Evolutionary conservation across 2,329 filamentous ascomycete species (phyloP), one percentile per base, ranked within the genome.

Genomic region (Microcyclospora pomicola): DNA sequence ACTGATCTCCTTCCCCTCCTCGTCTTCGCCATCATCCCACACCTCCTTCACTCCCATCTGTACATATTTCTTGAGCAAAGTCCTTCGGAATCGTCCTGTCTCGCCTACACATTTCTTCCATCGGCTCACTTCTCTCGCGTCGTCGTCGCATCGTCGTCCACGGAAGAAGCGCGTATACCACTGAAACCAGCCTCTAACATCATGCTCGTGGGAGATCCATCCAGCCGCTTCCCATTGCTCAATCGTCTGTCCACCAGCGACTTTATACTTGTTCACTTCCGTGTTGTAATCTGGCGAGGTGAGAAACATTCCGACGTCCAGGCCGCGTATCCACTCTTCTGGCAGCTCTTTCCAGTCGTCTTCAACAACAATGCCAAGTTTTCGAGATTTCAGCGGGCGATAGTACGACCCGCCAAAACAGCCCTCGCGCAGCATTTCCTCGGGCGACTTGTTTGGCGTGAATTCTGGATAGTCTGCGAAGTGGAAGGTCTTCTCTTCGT

Each of bases 161-260:
- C 57, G 58, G 52, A 65, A 72, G 50, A 72, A 72, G 0, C 68
- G 61, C 35, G 62, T 65, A 48, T 72, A 73, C 69, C 69, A 73
- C 48, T 73, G 69, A 45, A 72, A 72, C 69, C 68, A 74, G 5
- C 69, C 70, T 33, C 71, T 51, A 2, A 71, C 64, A 49, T 73
- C 70, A 37, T 64, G 63, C 15, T 60, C 58, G 43, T 71, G 69
- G n/a, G 59, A 58, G 34, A 73, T 72, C 70, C 69, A 74, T 0
- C 71, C 70, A 3, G 60, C 60, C 0, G 64, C 65, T 47, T 73
- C 70, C 70, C 70, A 73, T 43, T 69, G 62, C 46, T 72, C 68
- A 33, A 72, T 72, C 12, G 54, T 62, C 52, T 73, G 70, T 4
- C 70, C 70, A 45, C 68, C 71, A 2, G 62, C 46, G 2, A 71